Evolutionary conservation across 371 early-diverging fungal species (phyloP), one percentile per base, ranked within the genome.

Genomic region (Smittium culicis): DNA sequence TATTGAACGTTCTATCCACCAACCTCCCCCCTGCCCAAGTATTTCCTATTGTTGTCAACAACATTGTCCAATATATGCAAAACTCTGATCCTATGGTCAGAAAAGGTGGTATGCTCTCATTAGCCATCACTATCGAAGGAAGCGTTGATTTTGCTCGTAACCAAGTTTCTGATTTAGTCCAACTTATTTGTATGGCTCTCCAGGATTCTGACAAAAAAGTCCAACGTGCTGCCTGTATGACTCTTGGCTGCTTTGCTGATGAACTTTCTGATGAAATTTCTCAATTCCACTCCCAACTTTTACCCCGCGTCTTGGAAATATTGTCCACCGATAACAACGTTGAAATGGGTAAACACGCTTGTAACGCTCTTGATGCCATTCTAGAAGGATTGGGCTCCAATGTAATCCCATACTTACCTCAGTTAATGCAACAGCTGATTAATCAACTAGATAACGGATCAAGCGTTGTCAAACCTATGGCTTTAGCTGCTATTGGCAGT

Each of bases 181-280:
- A 82, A 1, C 69, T 92, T 25, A 83, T 94, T 3, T 81, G 84
- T 68, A 73, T 81, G 27, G 92, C 89, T 59, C 83, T 94, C 32
- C 85, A 86, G 63, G 93, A 94, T 68, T 81, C 85, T 16, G 86
- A 90, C 25, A 76, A 80, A 14, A 75, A 79, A 35, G 95, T 94
- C 34, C 87, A 93, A 66, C 83, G 87, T 29, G 90, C 90, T 29
- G 90, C 92, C 29, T 94, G 94, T 71, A 85, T 92, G 81, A 89
- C 93, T 0, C 74, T 94, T 34, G 85, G 88, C 24, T 81, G 88
- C 64, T 79, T 94, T 67, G 89, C 91, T 1, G 89, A 86, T 56
- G 91, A 92, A 64, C 80, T 94, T 67, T 84, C 84, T 28, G 81
- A 85, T 28, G 92, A 91, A 33, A 83, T 94, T 34, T 82, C 88